These are phyloP conservation scores for Rossbeevera mucosa DNA, from an alignment of 768 basidiomycete genomes.

Conservation along the genomic window DNA sequence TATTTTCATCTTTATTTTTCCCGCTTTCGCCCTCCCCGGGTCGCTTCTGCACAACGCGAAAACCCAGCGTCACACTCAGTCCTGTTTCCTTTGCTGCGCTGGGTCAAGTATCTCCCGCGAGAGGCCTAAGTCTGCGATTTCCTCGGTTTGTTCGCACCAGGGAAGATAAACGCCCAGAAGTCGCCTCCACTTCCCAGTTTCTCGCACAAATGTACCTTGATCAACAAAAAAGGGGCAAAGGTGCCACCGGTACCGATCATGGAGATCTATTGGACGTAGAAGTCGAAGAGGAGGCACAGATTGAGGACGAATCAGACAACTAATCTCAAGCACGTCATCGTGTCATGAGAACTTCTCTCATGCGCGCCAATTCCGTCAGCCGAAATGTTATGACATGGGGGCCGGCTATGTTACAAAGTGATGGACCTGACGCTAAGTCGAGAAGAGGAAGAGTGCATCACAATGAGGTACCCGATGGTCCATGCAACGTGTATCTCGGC, in stretches of 20 bases:
- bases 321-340: not conserved
- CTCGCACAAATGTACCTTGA: slow-evolving; percentile 63
- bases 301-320: slow-evolving; percentile 29
- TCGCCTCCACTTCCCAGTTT: slow-evolving; percentile 69
- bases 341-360: not conserved
- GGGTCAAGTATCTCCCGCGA: slow-evolving; percentile 48
- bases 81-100: slow-evolving; percentile 80
- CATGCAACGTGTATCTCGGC: not conserved
- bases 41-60: not conserved
- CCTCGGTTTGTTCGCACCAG: slow-evolving; percentile 76
- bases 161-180: slow-evolving; percentile 68
- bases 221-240: slow-evolving; percentile 46
- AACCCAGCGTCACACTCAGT: slow-evolving; percentile 67
- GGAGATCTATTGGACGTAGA: slow-evolving; percentile 59
- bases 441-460: not conserved
- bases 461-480: not conserved
- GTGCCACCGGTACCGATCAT: slow-evolving; percentile 44
- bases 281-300: slow-evolving; percentile 26
- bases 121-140: slow-evolving; percentile 82
- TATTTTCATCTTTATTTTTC: not conserved
- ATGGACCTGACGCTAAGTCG: not conserved
- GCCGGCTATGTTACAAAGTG: not conserved
- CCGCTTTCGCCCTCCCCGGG: not conserved
- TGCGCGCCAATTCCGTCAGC: not conserved
- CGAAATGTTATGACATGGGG: not conserved